A percentile compares a stretch with the other conserved stretches of the same genome.
phyloP scores from a whole-genome alignment of 2,329 filamentous ascomycete genomes.

The Mycosphaerella arachidis region DNA sequence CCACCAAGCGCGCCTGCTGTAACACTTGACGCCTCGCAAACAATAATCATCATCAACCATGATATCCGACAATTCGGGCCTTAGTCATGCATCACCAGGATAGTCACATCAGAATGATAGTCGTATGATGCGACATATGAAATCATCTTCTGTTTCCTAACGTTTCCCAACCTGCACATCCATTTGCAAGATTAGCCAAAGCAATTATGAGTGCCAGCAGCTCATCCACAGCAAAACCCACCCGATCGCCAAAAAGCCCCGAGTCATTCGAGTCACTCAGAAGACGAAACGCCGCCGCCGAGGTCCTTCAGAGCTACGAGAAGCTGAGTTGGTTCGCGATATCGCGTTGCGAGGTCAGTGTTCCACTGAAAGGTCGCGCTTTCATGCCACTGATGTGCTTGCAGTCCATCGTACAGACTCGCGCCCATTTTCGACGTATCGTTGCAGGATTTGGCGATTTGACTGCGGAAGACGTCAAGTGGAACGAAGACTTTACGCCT shows the following conservation, averaged over 20 bases:
- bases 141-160: background rate
- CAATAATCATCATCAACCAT: background rate
- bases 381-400: background rate
- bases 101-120: background rate
- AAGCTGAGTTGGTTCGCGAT: constrained; percentile 29
- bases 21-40: background rate
- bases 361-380: background rate
- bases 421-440: constrained; percentile 30
- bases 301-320: constrained; percentile 32
- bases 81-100: background rate
- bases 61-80: background rate
- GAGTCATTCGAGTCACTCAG: constrained; percentile 27
- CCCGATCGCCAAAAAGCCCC: constrained; percentile 9
- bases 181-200: background rate
- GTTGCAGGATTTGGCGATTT: constrained; percentile 27
- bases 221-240: background rate
- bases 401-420: constrained; percentile 32
- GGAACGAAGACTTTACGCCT: constrained; percentile 26
- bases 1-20: background rate
- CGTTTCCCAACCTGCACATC: background rate
- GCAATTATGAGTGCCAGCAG: background rate
- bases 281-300: constrained; percentile 22
- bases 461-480: constrained; percentile 20
- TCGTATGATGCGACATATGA: background rate
- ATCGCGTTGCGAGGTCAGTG: constrained; percentile 27